Base-by-base conservation (phyloP, 225 moss, liverwort and hornwort species). In the Asterella californica region DNA sequence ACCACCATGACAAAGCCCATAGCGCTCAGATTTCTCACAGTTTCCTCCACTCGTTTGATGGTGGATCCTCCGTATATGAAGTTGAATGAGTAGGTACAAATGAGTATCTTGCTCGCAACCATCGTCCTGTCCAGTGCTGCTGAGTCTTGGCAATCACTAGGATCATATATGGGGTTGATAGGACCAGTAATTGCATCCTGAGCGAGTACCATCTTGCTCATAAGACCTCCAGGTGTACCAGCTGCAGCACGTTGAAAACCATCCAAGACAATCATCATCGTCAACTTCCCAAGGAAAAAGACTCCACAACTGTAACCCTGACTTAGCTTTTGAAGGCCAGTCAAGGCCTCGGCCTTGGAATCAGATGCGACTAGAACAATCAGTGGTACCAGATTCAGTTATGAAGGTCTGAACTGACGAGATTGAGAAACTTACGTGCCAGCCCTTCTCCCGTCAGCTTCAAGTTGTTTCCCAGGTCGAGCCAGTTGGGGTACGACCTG, bases 1-100 rank as follows among this genome's bases (percentile, higher is more conserved):
- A 92, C 92, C 48, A 92, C 77, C 88, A 94, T 85, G n/a, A 84
- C 78, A 73, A 94, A 92, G 33, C 94, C 94, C 19, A 85, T 90
- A 1, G 94, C 92, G 47, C 82, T 86, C 59, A 94, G 53, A 9
- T 86, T 79, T 50, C 37, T 47, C 29, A 84, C 78, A 42, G 90
- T 86, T 69, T 89, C 87, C 60, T 90, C 87, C 19, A 91, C 81
- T 74, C 85, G 87, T 46, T 84, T 82, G 29, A 93, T 71, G 9
- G 91, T 90, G 34, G 90, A 90, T 48, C 89, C 88, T 5, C 93
- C 93, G 62, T 88, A 91, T 49, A 93, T 82, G 78, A 90, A 93
- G 75, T 88, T 93, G 82, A 86, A 93, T 29, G 90, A 91, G 80
- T 82, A 89, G 2, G 82, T 86, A 69, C 86, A 84, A 38, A 89